phyloP scores from a whole-genome alignment of 805 yeast genomes.

The Sugiyamaella chiloensis region DNA sequence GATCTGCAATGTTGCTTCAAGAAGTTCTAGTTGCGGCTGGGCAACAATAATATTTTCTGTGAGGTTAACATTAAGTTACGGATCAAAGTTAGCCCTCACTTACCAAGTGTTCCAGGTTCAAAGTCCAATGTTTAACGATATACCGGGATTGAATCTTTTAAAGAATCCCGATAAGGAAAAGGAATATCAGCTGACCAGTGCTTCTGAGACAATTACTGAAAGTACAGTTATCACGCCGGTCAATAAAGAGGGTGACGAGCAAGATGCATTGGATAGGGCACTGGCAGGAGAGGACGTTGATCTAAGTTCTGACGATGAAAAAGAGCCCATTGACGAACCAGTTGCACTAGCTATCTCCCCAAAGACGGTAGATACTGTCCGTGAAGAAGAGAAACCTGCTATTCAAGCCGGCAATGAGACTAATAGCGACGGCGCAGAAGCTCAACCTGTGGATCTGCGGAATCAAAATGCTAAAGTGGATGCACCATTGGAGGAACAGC shows the following conservation, averaged over 20 bases:
- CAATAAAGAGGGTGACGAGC: not conserved
- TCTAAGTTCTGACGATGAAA: conserved; percentile 26
- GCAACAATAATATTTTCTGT: too few relatives aligned
- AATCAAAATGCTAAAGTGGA: not conserved
- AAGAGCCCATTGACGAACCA: too few relatives aligned
- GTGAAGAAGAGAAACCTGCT: conserved; percentile 11
- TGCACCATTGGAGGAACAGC: not conserved
- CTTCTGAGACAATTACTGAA: not conserved
- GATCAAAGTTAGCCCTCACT: too few relatives aligned
- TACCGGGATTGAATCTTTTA: not conserved
- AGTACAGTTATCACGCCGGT: too few relatives aligned
- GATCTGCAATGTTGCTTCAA: not conserved
- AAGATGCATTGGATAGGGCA: conserved; percentile 22
- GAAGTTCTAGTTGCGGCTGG: too few relatives aligned
- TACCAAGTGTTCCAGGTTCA: too few relatives aligned
- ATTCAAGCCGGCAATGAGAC: not conserved
- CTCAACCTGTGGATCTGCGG: too few relatives aligned
- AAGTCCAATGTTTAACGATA: not conserved
- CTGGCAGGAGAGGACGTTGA: conserved; percentile 16
- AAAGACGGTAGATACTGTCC: too few relatives aligned
- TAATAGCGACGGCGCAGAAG: too few relatives aligned
- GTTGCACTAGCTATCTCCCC: too few relatives aligned
- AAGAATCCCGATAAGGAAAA: not conserved
- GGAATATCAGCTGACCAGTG: not conserved
- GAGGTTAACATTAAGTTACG: too few relatives aligned